Percentiles rank a stretch among this genome's conserved stretches.
phyloP scores from a whole-genome alignment of 2,329 filamentous ascomycete genomes.

The Colletotrichum sp. region DNA sequence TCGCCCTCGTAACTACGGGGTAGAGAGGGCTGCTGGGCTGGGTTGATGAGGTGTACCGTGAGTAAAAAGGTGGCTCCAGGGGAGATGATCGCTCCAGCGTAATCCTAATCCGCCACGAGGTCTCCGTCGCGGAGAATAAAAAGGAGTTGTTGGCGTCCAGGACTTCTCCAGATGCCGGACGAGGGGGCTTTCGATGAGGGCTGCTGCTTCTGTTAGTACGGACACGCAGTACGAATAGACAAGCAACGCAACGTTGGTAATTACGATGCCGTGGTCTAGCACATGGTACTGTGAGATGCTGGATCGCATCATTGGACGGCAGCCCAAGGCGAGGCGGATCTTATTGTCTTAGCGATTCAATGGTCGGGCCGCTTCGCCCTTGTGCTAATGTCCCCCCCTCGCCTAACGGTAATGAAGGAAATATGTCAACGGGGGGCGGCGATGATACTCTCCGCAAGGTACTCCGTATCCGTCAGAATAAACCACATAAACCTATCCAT shows the following conservation, averaged over 20 bases:
- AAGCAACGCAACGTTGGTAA: background rate
- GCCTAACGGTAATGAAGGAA: background rate
- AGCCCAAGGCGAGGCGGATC: background rate
- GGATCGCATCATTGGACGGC: background rate
- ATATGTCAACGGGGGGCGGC: background rate
- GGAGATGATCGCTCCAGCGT: slow-evolving; percentile 10
- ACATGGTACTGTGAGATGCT: background rate
- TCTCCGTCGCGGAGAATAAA: slow-evolving; percentile 3
- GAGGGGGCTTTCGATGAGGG: background rate
- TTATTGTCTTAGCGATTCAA: slow-evolving; percentile 1
- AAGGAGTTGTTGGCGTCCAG: background rate
- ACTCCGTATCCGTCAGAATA: background rate
- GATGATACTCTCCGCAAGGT: background rate
- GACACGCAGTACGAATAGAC: too few species aligned
- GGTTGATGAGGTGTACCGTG: background rate
- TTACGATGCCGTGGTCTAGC: background rate
- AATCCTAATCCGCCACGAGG: background rate
- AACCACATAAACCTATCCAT: background rate
- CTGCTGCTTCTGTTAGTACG: background rate
- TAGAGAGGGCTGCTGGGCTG: background rate
- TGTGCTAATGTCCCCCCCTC: background rate
- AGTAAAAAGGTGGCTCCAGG: background rate
- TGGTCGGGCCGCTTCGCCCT: background rate
- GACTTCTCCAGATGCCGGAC: background rate
- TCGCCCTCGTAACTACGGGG: background rate